phyloP scores from a whole-genome alignment of 176 grass and related monocot species.

The sorghum (Sorghum bicolor) region Sorghum_bicolor_NCBIv3 NC_012870.2:56627501-56628000 shows the following conservation, averaged over 20 bases:
- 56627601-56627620: constrained; percentile 60
- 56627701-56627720: constrained; percentile 59
- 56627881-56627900: constrained; percentile 85
- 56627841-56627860: constrained; percentile 79
- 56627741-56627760: constrained; percentile 60
- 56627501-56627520: constrained; percentile 39
- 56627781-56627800: constrained; percentile 58
- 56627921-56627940: constrained; percentile 88
- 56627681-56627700: constrained; percentile 65
- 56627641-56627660: constrained; percentile 66
- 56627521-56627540: constrained; percentile 54
- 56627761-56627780: constrained; percentile 72
- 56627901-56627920: constrained; percentile 84
- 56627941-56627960: constrained; percentile 96
- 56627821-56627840: constrained; percentile 84
- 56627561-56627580: constrained; percentile 56
- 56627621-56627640: constrained; percentile 55
- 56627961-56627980: constrained; percentile 96
- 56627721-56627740: constrained; percentile 73
- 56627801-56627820: constrained; percentile 74
- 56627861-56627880: constrained; percentile 92
- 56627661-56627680: constrained; percentile 58
- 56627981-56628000: constrained; percentile 62
- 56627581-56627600: constrained; percentile 71
- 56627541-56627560: constrained; percentile 63